Percentiles rank a stretch among this genome's conserved stretches.
Conservation (phyloP, 352 stramenopile species). For the Globisporangium lucens region DNA sequence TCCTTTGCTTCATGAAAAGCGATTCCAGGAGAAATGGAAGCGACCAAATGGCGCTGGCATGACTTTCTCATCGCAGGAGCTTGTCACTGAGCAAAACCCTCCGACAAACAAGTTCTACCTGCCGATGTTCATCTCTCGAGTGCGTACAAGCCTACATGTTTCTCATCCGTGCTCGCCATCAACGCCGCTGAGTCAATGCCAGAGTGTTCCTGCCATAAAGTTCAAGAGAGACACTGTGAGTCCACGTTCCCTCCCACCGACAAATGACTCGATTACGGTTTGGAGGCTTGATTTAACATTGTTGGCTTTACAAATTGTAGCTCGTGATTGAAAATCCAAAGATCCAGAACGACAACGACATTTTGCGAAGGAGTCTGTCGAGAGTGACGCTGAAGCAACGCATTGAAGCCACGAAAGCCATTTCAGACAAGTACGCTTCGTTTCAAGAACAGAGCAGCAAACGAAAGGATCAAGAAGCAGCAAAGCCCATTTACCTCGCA, state of each 20-base stretch:
- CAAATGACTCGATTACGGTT: background rate
- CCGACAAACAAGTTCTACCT: constrained; percentile 51
- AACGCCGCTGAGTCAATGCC: constrained; percentile 12
- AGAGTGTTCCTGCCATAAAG: constrained; percentile 18
- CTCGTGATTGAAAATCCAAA: constrained; percentile 2
- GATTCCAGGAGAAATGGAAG: constrained; percentile 66
- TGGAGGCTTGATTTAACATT: background rate
- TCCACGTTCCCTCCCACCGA: background rate
- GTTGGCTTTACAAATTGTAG: background rate
- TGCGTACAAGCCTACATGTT: constrained; percentile 22
- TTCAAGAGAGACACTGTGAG: constrained; percentile 14
- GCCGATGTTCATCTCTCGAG: constrained; percentile 45
- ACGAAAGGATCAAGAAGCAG: constrained; percentile 15
- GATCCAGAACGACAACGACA: constrained; percentile 34
- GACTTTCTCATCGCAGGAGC: constrained; percentile 36
- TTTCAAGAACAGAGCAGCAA: constrained; percentile 4
- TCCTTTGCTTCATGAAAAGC: constrained; percentile 44
- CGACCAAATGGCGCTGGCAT: constrained; percentile 21
- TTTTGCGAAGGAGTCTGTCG: constrained; percentile 59
- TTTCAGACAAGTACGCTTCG: background rate
- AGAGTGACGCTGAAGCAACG: constrained; percentile 53
- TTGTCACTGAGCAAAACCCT: constrained; percentile 38
- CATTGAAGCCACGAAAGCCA: constrained; percentile 21
- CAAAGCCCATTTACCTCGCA: constrained; percentile 40
- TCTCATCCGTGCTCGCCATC: background rate